Percentiles rank a stretch among this genome's conserved stretches.
These are phyloP conservation scores for Saccharomyces hybrid DNA, from an alignment of 1,139 yeast genomes.

Conservation along the genomic window DNA sequence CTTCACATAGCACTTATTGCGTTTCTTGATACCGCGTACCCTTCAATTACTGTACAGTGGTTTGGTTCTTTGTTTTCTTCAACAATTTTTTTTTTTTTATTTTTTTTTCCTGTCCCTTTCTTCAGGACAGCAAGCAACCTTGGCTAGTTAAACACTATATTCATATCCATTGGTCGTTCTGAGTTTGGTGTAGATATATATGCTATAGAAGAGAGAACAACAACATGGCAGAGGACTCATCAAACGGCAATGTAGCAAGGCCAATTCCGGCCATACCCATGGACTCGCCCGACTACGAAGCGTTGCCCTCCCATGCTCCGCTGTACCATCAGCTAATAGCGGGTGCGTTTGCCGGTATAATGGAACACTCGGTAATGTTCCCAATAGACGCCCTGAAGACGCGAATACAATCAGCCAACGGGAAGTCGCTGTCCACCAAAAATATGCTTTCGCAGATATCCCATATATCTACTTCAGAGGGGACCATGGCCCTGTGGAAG, in stretches of 20 bases:
- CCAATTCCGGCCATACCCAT: not conserved
- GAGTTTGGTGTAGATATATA: not conserved
- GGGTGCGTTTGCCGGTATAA: constrained; percentile 95
- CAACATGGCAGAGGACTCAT: not conserved
- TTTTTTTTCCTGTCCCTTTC: not conserved
- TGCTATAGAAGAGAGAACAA: not conserved
- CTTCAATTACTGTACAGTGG: not conserved
- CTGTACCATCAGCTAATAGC: constrained; percentile 74
- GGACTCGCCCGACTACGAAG: constrained; percentile 57
- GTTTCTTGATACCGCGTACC: not conserved
- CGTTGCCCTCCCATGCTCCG: constrained; percentile 83
- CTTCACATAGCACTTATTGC: not conserved
- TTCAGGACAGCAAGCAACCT: not conserved
- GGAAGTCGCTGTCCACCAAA: constrained; percentile 32
- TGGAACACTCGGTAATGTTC: constrained; percentile 97
- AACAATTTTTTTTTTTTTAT: not conserved
- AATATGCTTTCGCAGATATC: constrained; percentile 52
- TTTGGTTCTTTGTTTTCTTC: not conserved
- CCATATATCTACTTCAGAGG: constrained; percentile 78
- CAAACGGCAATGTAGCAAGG: not conserved
- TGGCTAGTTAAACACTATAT: not conserved
- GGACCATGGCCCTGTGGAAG: constrained; percentile 83
- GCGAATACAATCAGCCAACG: constrained; percentile 67
- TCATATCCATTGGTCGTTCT: not conserved
- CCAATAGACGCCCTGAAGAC: constrained; percentile 94